Evolutionary conservation across 345 rosid genomes (phyloP), one percentile per base, ranked within the genome.

Genomic region (Anastatica hierochuntica): DNA sequence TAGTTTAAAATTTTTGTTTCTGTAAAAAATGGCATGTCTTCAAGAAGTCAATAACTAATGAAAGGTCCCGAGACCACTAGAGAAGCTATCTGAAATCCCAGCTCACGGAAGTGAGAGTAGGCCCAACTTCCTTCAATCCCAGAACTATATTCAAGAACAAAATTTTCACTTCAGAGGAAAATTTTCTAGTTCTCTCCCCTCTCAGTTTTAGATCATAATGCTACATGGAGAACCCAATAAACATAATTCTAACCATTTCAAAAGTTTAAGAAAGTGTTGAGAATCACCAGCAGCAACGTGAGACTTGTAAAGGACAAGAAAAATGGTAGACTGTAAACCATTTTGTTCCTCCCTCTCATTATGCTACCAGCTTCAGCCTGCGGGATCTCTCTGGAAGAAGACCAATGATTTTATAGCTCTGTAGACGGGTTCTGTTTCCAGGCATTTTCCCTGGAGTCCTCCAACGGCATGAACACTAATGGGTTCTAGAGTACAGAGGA

Each of bases 401-500:
- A 57, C 33, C 6, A 20, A 16, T 6, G 1, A 9, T 31, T 24
- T 11, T 18, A 21, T 24, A 24, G 6, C 5, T 24, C 27, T 24
- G 27, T 10, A 9, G 36, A 31, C n/a, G 36, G n/a, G 36, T 31
- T 31, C n/a, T 31, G n/a, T 31, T 10, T 31, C 2, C n/a, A n/a
- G 2, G 30, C 14, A 51, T 34, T n/a, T 43, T 8, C 17, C 21
- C 11, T 51, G 4, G 43, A 14, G 23, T 47, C 14, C 26, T 26
- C 10, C 8, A 58, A 47, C 63, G 17, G 46, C 27, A 48, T 39
- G 47, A 59, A 39, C 23, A 50, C 10, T 49, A 39, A 33, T 40
- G 51, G 13, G 12, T 33, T 34, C n/a, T 6, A 35, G 15, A 11
- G 16, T 34, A 51, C n/a, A 23, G 29, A 23, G 29, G 15, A 23